phyloP scores from a whole-genome alignment of 495 filamentous ascomycete species.

The Daldinia caldariorum region DNA sequence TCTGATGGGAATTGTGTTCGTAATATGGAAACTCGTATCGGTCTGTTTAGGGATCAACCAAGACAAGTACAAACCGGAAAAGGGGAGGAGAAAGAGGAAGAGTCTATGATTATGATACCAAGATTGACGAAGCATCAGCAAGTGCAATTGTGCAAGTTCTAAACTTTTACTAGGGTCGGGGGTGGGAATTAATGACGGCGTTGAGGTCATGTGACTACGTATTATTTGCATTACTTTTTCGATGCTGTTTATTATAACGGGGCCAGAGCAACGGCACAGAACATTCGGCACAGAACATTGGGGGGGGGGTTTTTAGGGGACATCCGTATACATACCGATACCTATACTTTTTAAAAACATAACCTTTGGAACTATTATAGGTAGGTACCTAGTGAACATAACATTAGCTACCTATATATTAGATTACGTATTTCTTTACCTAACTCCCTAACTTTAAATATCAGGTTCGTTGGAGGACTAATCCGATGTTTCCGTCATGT shows the following conservation, averaged over 20 bases:
- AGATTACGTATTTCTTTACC: neutral
- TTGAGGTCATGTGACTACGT: constrained; percentile 37
- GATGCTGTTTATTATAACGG: constrained; percentile 2
- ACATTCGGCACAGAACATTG: neutral
- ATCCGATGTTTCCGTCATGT: constrained; percentile 37
- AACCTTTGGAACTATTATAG: neutral
- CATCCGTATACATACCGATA: constrained; percentile 9
- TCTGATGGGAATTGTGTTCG: constrained; percentile 76
- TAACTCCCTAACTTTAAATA: neutral
- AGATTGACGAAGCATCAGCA: constrained; percentile 10
- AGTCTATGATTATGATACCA: constrained; percentile 33
- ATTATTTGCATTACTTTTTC: constrained; percentile 11
- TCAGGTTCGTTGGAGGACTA: neutral
- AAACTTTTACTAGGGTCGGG: constrained; percentile 10
- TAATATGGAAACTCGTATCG: constrained; percentile 70
- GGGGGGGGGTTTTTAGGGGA: neutral
- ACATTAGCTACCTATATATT: neutral
- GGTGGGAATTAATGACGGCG: constrained; percentile 12
- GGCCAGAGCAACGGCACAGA: constrained; percentile 1
- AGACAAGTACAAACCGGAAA: constrained; percentile 20
- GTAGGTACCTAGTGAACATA: neutral
- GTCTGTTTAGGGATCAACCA: constrained; percentile 51
- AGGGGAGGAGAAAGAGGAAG: constrained; percentile 45
- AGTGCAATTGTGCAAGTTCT: constrained; percentile 1
- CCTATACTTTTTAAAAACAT: neutral